These are phyloP conservation scores for Discostella stelligera DNA, from an alignment of 352 stramenopile genomes.

Conservation along the genomic window DNA sequence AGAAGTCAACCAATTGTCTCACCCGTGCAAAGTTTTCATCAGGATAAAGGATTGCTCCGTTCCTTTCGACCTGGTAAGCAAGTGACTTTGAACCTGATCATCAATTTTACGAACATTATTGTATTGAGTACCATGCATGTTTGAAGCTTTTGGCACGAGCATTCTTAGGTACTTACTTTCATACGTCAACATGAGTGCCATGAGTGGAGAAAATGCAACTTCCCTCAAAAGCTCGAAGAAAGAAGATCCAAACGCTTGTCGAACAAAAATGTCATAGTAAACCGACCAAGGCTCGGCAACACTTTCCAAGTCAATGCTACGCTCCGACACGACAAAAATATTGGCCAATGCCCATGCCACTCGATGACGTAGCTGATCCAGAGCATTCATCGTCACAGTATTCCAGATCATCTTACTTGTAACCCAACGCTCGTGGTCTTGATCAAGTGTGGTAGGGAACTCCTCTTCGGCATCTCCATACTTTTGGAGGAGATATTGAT, in stretches of 20 bases:
- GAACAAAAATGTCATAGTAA: conserved; percentile 82
- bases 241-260: conserved; percentile 78
- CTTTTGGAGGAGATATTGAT: conserved; percentile 53
- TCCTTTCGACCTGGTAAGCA: conserved; percentile 41
- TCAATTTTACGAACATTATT: neutral
- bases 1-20: neutral
- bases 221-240: conserved; percentile 70
- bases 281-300: conserved; percentile 27
- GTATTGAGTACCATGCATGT: neutral
- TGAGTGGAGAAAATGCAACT: conserved; percentile 65
- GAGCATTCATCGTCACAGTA: conserved; percentile 43
- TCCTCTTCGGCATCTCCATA: conserved; percentile 43
- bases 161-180: conserved; percentile 26
- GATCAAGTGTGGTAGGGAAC: conserved; percentile 33
- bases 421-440: conserved; percentile 42
- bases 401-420: conserved; percentile 49
- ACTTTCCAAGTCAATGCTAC: conserved; percentile 22
- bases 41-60: conserved; percentile 22
- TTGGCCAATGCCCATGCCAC: conserved; percentile 68
- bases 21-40: conserved; percentile 47
- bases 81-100: conserved; percentile 25
- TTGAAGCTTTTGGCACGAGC: too few species aligned
- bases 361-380: conserved; percentile 76
- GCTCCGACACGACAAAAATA: conserved; percentile 58
- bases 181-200: conserved; percentile 70